phyloP scores from a whole-genome alignment of 805 yeast species.

The Wickerhamomyces pijperi region DNA sequence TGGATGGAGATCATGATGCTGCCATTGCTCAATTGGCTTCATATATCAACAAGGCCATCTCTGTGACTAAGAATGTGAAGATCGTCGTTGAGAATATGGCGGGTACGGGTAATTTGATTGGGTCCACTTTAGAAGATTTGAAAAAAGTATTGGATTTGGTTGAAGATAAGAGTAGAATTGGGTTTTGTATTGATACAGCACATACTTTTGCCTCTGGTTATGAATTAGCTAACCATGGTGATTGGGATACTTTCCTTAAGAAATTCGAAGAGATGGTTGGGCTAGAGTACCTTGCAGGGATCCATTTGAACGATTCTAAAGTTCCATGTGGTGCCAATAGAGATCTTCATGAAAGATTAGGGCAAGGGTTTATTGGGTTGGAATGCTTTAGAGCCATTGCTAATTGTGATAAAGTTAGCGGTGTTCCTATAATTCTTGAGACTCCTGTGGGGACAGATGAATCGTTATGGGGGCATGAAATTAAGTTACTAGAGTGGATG shows the following conservation, averaged over 20 bases:
- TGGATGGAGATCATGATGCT: slow-evolving; percentile 55
- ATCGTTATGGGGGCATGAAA: slow-evolving; percentile 64
- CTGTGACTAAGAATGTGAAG: slow-evolving; percentile 66
- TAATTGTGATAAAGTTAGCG: slow-evolving; percentile 48
- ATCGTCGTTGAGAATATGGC: slow-evolving; percentile 96
- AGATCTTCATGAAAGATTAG: slow-evolving; percentile 84
- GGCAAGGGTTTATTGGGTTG: slow-evolving; percentile 80
- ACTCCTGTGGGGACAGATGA: slow-evolving; percentile 72
- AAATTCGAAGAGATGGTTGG: slow-evolving; percentile 71
- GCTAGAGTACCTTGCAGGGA: slow-evolving; percentile 57
- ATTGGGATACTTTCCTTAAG: slow-evolving; percentile 60
- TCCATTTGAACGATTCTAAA: slow-evolving; percentile 91
- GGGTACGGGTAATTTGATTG: slow-evolving; percentile 87
- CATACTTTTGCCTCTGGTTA: slow-evolving; percentile 96
- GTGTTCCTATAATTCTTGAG: slow-evolving; percentile 75
- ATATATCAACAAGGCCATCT: slow-evolving; percentile 69
- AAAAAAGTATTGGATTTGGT: slow-evolving; percentile 62
- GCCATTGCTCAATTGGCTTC: slow-evolving; percentile 65
- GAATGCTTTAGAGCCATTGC: slow-evolving; percentile 75
- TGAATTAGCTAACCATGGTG: slow-evolving; percentile 55
- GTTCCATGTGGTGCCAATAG: slow-evolving; percentile 85
- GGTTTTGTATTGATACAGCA: slow-evolving; percentile 94
- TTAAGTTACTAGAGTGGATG: slow-evolving; percentile 75
- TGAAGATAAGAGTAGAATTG: slow-evolving; percentile 77
- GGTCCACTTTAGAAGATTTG: slow-evolving; percentile 70